A percentile compares a stretch with the other conserved stretches of the same genome.
phyloP scores from a whole-genome alignment of 2,329 filamentous ascomycete species.

The Bipolaris victoriae region DNA sequence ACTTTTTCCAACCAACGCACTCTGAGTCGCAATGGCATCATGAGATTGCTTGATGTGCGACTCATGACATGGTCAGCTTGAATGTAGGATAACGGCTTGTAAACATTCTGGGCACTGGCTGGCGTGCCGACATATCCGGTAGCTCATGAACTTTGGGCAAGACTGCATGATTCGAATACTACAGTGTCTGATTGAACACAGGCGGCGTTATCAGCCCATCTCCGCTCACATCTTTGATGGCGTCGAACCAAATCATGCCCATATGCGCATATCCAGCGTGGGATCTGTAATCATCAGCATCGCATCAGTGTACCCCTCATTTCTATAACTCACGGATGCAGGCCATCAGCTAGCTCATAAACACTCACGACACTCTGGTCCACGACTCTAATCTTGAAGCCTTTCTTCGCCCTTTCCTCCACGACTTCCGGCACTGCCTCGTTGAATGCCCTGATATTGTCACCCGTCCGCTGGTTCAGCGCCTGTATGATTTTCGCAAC shows the following conservation, averaged over 20 bases:
- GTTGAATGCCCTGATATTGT: constrained; percentile 33
- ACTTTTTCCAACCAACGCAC: not conserved
- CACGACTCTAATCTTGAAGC: constrained; percentile 35
- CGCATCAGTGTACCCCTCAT: not conserved
- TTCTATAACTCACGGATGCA: constrained; percentile 35
- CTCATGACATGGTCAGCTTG: not conserved
- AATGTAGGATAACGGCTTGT: no score
- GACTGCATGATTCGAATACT: not conserved
- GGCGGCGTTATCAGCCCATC: constrained; percentile 19
- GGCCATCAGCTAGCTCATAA: constrained; percentile 31
- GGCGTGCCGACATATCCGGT: not conserved
- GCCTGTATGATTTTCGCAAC: constrained; percentile 47
- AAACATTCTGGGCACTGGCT: not conserved
- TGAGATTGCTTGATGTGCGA: not conserved
- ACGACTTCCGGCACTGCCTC: constrained; percentile 30
- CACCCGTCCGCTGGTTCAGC: constrained; percentile 17
- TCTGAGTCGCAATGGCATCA: constrained; percentile 9
- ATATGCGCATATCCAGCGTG: constrained; percentile 39
- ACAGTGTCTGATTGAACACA: not conserved
- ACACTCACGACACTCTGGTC: constrained; percentile 28
- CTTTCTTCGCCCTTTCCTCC: constrained; percentile 19
- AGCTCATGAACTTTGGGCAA: not conserved
- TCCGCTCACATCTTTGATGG: constrained; percentile 12
- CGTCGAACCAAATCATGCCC: constrained; percentile 35
- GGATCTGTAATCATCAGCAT: constrained; percentile 21